Base-by-base conservation (phyloP, 106 monocot species). In the Chionographis japonica region DNA sequence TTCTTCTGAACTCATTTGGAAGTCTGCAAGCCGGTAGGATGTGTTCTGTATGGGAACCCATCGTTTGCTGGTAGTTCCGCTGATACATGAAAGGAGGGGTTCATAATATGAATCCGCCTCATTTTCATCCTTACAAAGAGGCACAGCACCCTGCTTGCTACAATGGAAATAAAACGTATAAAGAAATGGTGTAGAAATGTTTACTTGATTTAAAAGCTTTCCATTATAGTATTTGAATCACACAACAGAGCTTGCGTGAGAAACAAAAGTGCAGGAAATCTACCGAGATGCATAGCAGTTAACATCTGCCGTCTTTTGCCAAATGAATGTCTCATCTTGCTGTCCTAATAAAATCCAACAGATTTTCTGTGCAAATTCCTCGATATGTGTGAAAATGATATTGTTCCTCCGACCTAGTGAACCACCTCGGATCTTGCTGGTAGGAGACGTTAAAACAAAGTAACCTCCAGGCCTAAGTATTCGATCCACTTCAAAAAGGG, bases 21-120 rank as follows among this genome's bases (percentile, higher is more conserved):
- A 68, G 19, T 66, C 70, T 66, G 78, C 73, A 62, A 91, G 91
- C 92, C 95, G 92, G 38, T 74, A 67, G 37, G 65, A 80, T 5
- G 72, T 67, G 12, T 74, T 56, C 64, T 97, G 84, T 49, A 97
- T 97, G 35, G 95, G 78, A 60, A 89, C 73, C 95, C 95, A 97
- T 52, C 86, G 74, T 58, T 41, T 75, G 52, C 86, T 97, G 69
- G 82, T 72, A 10, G 78, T 84, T 70, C 95, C 92, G 39, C 77
- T 70, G 61, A 97, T 86, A 73, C 95, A 97, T 13, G 84, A 78
- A 40, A 79, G 74, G 9, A 92, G 78, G 8, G 84, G 67, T 72
- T 81, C 84, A 63, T 92, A 92, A 61, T 89, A 92, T 40, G 89
- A 84, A 13, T 52, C 73, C 54, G 53, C 67, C 49, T 73, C 73